phyloP scores from a whole-genome alignment of 1,284 basidiomycete genomes.

The Ganoderma sinense region DNA sequence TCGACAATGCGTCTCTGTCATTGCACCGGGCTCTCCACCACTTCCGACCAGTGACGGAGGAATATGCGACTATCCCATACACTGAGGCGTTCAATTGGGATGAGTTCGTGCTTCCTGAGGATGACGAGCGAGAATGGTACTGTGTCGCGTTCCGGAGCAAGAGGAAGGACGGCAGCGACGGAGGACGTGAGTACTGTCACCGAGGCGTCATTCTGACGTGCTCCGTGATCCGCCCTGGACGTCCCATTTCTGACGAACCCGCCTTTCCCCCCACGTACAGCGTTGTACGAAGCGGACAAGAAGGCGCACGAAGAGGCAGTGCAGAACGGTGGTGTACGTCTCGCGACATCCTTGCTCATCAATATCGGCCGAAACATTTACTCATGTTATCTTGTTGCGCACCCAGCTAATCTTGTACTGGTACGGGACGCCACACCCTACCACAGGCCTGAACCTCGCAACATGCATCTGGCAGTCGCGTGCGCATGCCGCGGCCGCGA shows the following conservation, averaged over 20 bases:
- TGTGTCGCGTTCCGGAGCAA: constrained; percentile 89
- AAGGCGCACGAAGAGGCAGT: constrained; percentile 92
- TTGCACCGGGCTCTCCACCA: constrained; percentile 85
- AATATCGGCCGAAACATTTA: not conserved
- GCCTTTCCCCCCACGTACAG: constrained; percentile 47
- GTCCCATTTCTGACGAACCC: not conserved
- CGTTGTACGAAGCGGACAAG: constrained; percentile 86
- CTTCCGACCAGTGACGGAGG: constrained; percentile 67
- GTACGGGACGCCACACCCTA: constrained; percentile 86
- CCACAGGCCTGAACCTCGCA: constrained; percentile 85
- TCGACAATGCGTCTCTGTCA: constrained; percentile 84
- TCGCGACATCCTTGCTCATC: constrained; percentile 5
- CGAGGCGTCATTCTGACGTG: constrained; percentile 18
- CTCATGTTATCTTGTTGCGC: constrained; percentile 11
- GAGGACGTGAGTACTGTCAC: constrained; percentile 57
- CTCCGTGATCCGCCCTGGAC: not conserved
- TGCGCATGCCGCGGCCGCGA: constrained; percentile 82
- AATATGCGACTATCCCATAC: constrained; percentile 76
- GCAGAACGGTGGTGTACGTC: constrained; percentile 78
- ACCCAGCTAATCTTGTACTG: constrained; percentile 82
- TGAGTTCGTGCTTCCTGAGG: constrained; percentile 69
- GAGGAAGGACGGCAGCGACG: constrained; percentile 74
- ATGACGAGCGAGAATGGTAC: constrained; percentile 88
- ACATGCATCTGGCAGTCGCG: constrained; percentile 97
- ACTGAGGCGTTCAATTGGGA: constrained; percentile 87